Conservation (phyloP, 176 grass and related monocot species). For the Hordeum marinum region DNA sequence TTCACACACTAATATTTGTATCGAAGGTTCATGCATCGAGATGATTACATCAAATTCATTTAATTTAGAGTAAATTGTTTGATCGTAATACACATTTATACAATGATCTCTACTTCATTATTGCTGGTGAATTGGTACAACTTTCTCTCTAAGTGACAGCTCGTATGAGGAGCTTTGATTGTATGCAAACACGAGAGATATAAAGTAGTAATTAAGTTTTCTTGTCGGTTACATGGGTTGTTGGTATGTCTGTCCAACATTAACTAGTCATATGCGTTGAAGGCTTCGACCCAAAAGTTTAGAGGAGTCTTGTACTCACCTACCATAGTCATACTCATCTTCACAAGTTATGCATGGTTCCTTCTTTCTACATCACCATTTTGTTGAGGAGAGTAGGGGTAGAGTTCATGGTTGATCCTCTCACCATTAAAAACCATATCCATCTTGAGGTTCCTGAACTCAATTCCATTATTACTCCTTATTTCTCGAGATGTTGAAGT, state of each 20-base stretch:
- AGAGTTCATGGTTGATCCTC: too few species aligned
- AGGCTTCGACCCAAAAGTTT: not conserved
- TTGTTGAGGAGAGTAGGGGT: not conserved
- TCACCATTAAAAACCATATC: not conserved
- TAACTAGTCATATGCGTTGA: not conserved
- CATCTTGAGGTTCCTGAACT: not conserved
- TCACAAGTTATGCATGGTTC: not conserved
- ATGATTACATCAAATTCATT: not conserved
- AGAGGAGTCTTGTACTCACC: not conserved
- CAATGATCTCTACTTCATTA: not conserved
- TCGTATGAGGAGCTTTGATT: not conserved
- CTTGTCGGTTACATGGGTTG: not conserved
- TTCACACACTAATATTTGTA: not conserved
- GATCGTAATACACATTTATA: not conserved
- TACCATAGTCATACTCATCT: not conserved
- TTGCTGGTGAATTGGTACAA: not conserved
- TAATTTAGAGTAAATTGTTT: not conserved
- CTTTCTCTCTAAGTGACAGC: not conserved
- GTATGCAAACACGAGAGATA: not conserved
- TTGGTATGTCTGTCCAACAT: not conserved
- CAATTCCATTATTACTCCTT: not conserved
- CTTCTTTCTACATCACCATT: not conserved
- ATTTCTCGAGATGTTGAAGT: not conserved
- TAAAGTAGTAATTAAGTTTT: not conserved
- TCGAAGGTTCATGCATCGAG: not conserved